These are phyloP conservation scores for Nematocida parisii DNA, from an alignment of 371 early-diverging fungal species.

Conservation along the genomic window DNA sequence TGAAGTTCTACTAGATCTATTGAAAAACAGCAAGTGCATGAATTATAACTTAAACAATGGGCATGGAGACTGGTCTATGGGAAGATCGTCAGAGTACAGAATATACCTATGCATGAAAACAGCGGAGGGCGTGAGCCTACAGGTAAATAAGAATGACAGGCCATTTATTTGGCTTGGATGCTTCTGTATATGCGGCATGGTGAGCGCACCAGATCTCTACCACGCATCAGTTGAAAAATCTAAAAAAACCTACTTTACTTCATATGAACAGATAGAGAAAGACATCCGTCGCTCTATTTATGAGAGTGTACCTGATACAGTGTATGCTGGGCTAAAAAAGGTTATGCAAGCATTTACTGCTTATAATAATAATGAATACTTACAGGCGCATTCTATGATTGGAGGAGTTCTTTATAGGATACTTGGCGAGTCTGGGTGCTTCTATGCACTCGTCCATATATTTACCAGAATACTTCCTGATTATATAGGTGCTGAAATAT, in stretches of 20 bases:
- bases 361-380: conserved; percentile 18
- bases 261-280: conserved; percentile 46
- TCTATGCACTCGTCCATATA: conserved; percentile 37
- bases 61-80: conserved; percentile 13
- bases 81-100: conserved; percentile 25
- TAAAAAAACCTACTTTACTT: background rate
- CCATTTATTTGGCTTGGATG: conserved; percentile 42
- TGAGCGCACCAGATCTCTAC: background rate
- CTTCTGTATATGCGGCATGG: conserved; percentile 46
- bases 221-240: background rate
- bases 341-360: conserved; percentile 35
- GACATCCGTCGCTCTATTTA: conserved; percentile 19
- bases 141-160: conserved; percentile 4
- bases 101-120: conserved; percentile 14
- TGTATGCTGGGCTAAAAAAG: conserved; percentile 11
- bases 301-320: background rate
- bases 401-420: conserved; percentile 29
- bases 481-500: conserved; percentile 46
- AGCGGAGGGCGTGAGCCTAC: background rate
- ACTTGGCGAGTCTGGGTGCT: conserved; percentile 34
- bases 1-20: conserved; percentile 37
- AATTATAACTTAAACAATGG: background rate
- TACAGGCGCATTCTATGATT: conserved; percentile 49
- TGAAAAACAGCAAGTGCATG: background rate
- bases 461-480: conserved; percentile 41